These are phyloP conservation scores for Nectriaceae sp. DNA, from an alignment of 2,329 filamentous ascomycete genomes.

Conservation along the genomic window DNA sequence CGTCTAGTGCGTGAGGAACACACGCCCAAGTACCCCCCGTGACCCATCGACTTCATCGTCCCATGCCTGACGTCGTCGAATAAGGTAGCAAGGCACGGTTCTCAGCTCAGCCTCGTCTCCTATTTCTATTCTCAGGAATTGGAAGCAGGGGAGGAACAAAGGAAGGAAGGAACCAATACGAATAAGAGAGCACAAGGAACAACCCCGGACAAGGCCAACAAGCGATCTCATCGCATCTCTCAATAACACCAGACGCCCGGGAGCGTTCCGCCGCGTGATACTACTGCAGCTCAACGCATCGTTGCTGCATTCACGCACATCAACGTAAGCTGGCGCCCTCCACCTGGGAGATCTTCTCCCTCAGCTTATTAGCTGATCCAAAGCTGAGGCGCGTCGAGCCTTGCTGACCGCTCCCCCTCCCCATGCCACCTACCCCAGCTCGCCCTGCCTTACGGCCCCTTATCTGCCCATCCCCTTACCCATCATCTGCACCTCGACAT, in stretches of 20 bases:
- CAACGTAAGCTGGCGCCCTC: background rate
- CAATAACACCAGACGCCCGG: too few relatives aligned
- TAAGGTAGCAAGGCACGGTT: too few relatives aligned
- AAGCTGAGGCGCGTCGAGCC: background rate
- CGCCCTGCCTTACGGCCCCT: background rate
- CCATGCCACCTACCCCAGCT: background rate
- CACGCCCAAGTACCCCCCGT: background rate
- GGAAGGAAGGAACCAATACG: too few relatives aligned
- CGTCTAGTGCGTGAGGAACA: background rate
- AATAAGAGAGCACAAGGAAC: too few relatives aligned
- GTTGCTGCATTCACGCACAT: background rate
- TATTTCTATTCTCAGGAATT: too few relatives aligned
- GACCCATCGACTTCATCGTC: background rate
- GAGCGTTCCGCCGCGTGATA: too few relatives aligned
- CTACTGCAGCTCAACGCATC: background rate
- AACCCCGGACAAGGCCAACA: too few relatives aligned
- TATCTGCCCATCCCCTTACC: background rate
- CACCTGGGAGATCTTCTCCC: background rate
- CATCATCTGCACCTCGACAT: background rate
- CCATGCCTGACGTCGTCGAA: background rate
- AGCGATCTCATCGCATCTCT: too few relatives aligned
- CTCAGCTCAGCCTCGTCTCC: too few relatives aligned
- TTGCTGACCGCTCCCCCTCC: background rate
- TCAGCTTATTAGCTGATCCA: slow-evolving; percentile 8
- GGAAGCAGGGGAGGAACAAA: too few relatives aligned